phyloP scores from a whole-genome alignment of 2,329 filamentous ascomycete species.

The Ceratocystiopsis sp. region DNA sequence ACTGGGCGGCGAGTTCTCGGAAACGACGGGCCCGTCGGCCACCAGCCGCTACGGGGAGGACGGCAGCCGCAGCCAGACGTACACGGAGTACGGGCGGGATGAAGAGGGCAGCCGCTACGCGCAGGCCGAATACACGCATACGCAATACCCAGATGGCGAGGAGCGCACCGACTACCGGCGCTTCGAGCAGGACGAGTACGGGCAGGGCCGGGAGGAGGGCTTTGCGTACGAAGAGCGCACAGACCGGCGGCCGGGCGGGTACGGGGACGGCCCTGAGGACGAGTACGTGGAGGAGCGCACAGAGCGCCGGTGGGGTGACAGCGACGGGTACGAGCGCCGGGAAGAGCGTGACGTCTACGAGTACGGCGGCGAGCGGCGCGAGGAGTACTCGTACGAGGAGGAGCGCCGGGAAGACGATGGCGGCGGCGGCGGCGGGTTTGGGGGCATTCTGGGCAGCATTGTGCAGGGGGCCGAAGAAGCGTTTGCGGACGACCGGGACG shows the following conservation, averaged over 20 bases:
- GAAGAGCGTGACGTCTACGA: slow-evolving; percentile 10
- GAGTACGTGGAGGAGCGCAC: slow-evolving; percentile 39
- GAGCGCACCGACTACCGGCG: slow-evolving; percentile 42
- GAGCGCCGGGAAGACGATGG: slow-evolving; percentile 5
- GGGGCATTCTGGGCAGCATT: slow-evolving; percentile 9
- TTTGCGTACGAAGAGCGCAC: slow-evolving; percentile 41
- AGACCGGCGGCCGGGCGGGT: slow-evolving; percentile 34
- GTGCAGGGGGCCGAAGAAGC: slow-evolving; percentile 10
- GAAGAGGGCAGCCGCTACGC: slow-evolving; percentile 33
- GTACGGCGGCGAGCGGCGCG: slow-evolving; percentile 7
- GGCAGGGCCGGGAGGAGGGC: slow-evolving; percentile 21
- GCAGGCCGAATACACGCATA: slow-evolving; percentile 42
- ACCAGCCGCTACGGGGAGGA: slow-evolving; percentile 35
- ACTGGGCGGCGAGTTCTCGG: slow-evolving; percentile 26
- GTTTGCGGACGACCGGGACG: slow-evolving; percentile 13
- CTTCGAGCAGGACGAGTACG: slow-evolving; percentile 33
- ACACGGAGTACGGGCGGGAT: slow-evolving; percentile 43
- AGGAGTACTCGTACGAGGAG: slow-evolving; percentile 5
- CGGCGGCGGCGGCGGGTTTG: not conserved
- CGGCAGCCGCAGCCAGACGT: slow-evolving; percentile 42
- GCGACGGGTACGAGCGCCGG: slow-evolving; percentile 12
- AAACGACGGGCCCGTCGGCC: slow-evolving; percentile 32
- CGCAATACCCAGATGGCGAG: slow-evolving; percentile 38
- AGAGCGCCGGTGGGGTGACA: slow-evolving; percentile 28
- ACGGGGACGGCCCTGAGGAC: not conserved